Evolutionary conservation across 2,329 filamentous ascomycete genomes (phyloP).

Genomic region (Dichotomopilus funicola): DNA sequence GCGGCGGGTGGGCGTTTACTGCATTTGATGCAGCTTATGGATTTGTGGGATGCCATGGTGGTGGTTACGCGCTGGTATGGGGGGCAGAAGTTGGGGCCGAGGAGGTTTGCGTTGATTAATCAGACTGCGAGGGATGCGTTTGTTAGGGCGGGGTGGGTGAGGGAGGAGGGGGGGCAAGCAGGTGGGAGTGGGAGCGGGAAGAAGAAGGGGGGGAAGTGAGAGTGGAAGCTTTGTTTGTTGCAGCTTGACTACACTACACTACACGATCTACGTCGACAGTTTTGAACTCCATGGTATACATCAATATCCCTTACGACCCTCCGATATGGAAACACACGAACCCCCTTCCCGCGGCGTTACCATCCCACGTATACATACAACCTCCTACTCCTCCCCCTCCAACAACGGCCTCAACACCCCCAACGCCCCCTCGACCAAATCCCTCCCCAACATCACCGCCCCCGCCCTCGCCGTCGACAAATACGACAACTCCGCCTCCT

Average conservation of each 20-base stretch:
- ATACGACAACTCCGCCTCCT: constrained; percentile 65
- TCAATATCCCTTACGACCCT: too few species aligned
- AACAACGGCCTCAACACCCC: constrained; percentile 56
- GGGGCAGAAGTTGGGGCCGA: constrained; percentile 79
- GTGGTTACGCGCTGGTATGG: constrained; percentile 96
- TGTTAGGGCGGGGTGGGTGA: constrained; percentile 60
- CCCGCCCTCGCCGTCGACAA: constrained; percentile 83
- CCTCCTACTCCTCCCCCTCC: constrained; percentile 26
- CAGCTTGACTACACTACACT: not conserved
- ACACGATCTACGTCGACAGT: too few species aligned
- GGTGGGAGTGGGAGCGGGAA: constrained; percentile 39
- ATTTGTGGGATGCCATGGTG: constrained; percentile 86
- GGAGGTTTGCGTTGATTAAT: constrained; percentile 88
- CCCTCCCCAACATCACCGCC: constrained; percentile 75
- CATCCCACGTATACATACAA: not conserved
- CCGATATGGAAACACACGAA: not conserved
- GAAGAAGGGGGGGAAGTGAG: constrained; percentile 37
- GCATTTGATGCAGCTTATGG: constrained; percentile 91
- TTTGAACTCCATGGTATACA: too few species aligned
- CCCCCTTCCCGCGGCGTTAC: not conserved
- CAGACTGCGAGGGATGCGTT: constrained; percentile 76
- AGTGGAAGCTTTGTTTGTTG: not conserved
- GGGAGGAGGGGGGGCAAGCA: constrained; percentile 27
- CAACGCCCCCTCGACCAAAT: constrained; percentile 68
- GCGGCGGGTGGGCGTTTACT: constrained; percentile 81